Evolutionary conservation across 495 filamentous ascomycete genomes (phyloP), one percentile per base, ranked within the genome.

Genomic region (Penicillium nucicola): DNA sequence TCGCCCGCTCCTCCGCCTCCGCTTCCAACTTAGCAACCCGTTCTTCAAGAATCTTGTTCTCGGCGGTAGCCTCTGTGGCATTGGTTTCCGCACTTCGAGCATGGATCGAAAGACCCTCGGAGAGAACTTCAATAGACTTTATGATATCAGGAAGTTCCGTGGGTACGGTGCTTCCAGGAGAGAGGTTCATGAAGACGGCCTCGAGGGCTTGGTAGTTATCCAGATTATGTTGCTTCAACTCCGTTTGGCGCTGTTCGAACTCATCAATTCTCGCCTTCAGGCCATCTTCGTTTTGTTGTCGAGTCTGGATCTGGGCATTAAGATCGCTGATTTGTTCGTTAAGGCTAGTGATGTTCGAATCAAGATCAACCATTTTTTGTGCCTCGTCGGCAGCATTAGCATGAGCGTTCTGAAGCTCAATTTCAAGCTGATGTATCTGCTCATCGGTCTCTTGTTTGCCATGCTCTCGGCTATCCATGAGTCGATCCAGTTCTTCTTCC

Each of bases 401-500:
- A 13, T 72, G 77, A 1, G 84, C 61, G 34, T 71, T 71, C 42
- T 89, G 84, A 18, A 96, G 68, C 49, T 96, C 88, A 13, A 76
- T 66, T 60, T 89, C 81, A 1, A 96, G 75, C 7, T 76, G 68
- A n/a, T 80, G 81, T 14, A 89, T 77, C 41, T 77, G 84, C 18
- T 87, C 80, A 41, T 95, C 86, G 8, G 79, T 72, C 2, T 77
- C 81, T 6, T 80, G 77, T 60, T 80, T 85, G 53, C 91, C 89
- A 56, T 92, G 84, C 46, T 93, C 89, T 5, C 88, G 80, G 40
- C 84, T 85, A 55, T 89, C 92, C n/a, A 91, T 75, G 18, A 89
- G 76, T 19, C 89, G 78, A 51, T 96, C 90, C 36, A 97, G 77
- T 56, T 95, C 92, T 54, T 96, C 92, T 64, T 97, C 91, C 18